phyloP scores from a whole-genome alignment of 805 yeast genomes.

The Schwanniomyces sp. region DNA sequence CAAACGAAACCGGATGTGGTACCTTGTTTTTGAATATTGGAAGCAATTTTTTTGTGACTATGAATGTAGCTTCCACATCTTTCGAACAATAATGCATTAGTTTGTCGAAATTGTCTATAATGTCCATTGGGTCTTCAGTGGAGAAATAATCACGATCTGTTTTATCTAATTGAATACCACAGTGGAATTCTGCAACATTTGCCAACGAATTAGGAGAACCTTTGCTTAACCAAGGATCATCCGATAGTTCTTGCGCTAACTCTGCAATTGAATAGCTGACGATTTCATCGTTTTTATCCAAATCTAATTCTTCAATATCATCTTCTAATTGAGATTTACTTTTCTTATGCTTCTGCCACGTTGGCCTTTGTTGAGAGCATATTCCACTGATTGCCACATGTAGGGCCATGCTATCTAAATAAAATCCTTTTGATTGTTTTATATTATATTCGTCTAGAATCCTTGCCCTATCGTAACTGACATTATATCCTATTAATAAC shows the following conservation, averaged over 20 bases:
- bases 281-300: slow-evolving; percentile 2
- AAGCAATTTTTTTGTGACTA: slow-evolving; percentile 63
- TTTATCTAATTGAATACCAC: slow-evolving; percentile 68
- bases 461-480: slow-evolving; percentile 87
- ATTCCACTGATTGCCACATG: slow-evolving; percentile 91
- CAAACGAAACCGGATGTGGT: slow-evolving; percentile 94
- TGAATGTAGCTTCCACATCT: slow-evolving; percentile 77
- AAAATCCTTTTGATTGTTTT: slow-evolving; percentile 68
- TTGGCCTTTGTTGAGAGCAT: slow-evolving; percentile 86
- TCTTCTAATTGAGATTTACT: slow-evolving; percentile 19
- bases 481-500: slow-evolving; percentile 84
- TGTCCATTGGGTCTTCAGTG: slow-evolving; percentile 50
- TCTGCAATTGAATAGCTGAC: slow-evolving; percentile 12
- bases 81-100: slow-evolving; percentile 80
- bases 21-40: slow-evolving; percentile 67
- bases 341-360: slow-evolving; percentile 64
- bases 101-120: slow-evolving; percentile 55
- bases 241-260: slow-evolving; percentile 33
- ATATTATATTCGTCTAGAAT: slow-evolving; percentile 80
- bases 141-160: slow-evolving; percentile 63
- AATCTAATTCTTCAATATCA: slow-evolving; percentile 11
- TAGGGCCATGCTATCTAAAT: slow-evolving; percentile 86
- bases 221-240: slow-evolving; percentile 82
- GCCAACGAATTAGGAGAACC: slow-evolving; percentile 79
- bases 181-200: slow-evolving; percentile 77